Percentiles rank a stretch among this genome's conserved stretches.
Conservation (phyloP, 768 basidiomycete genomes). For the Lactifluus subvellereus region DNA sequence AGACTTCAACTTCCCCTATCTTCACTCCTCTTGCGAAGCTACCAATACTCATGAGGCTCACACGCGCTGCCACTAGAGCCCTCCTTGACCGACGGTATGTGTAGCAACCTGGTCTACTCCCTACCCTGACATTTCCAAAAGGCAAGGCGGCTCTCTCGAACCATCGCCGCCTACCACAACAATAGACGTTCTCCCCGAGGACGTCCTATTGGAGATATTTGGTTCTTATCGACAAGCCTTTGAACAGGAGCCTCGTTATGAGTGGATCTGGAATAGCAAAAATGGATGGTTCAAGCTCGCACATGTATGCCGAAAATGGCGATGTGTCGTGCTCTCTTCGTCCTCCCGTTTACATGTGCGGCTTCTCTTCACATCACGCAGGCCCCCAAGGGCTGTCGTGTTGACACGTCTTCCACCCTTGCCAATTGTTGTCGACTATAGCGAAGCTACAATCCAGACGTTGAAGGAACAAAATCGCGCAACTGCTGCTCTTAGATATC, state of each 20-base stretch:
- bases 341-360: not conserved
- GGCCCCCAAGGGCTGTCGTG: not conserved
- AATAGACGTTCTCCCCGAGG: not conserved
- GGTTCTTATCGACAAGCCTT: not conserved
- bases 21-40: no score
- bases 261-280: not conserved
- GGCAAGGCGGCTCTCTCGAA: not conserved
- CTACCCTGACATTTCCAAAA: not conserved
- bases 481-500: not conserved
- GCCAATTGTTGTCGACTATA: not conserved
- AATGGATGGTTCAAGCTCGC: conserved; percentile 8
- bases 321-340: not conserved
- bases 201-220: not conserved
- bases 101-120: not conserved
- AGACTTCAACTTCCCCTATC: not conserved
- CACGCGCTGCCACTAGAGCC: not conserved
- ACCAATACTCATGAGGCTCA: not conserved
- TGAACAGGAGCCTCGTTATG: not conserved
- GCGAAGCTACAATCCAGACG: no score
- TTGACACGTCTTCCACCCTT: not conserved
- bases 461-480: not conserved
- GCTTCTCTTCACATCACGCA: not conserved
- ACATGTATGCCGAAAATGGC: conserved; percentile 9
- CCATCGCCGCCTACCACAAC: not conserved
- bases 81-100: not conserved